phyloP scores from a whole-genome alignment of 208 protist species.

The Naegleria fowleri region DNA sequence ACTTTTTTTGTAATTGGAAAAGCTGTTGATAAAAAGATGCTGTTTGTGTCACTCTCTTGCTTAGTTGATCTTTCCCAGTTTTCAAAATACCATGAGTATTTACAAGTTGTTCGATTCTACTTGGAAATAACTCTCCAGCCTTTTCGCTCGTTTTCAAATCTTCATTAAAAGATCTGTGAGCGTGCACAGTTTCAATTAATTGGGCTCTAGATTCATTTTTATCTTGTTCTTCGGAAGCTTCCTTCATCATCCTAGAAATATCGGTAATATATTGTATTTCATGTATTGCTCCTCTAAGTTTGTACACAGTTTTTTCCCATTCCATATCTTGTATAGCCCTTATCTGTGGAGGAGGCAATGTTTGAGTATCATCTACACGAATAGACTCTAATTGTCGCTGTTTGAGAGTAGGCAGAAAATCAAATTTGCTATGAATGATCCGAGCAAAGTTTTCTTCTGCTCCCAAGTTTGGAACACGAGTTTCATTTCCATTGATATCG shows the following conservation, averaged over 20 bases:
- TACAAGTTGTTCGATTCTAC: background rate
- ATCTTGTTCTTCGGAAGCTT: background rate
- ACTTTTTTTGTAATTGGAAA: constrained; percentile 1
- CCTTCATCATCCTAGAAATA: background rate
- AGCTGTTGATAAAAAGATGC: background rate
- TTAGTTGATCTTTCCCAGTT: background rate
- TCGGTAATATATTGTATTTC: background rate
- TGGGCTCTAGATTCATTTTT: background rate
- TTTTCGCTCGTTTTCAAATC: background rate
- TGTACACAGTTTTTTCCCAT: background rate
- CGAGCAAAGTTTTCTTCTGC: background rate
- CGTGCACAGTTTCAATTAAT: background rate
- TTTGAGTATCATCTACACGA: background rate
- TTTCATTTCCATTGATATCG: background rate
- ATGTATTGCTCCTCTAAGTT: background rate
- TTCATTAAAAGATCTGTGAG: background rate
- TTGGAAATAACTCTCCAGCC: background rate
- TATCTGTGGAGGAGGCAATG: background rate
- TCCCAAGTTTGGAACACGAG: background rate
- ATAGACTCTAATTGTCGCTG: background rate
- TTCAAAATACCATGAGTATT: background rate
- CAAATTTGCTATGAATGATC: background rate
- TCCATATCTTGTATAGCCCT: background rate
- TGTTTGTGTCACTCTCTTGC: background rate
- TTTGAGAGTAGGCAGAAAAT: background rate